phyloP scores from a whole-genome alignment of 139 green algal genomes.

The Parachlorella kessleri region DNA sequence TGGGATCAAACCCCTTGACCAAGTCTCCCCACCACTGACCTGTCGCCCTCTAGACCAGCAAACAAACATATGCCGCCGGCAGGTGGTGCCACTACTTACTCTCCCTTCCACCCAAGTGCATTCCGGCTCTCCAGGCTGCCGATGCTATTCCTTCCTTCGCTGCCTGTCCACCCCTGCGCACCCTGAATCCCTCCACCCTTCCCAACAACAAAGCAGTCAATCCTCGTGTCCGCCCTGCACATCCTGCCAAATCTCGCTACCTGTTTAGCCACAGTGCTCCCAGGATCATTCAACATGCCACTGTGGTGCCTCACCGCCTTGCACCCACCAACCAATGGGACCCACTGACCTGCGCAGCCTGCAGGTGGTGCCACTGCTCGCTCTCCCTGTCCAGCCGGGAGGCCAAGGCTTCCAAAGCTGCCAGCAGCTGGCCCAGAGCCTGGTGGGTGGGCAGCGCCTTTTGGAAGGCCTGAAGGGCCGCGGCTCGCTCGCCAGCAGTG shows the following conservation, averaged over 20 bases:
- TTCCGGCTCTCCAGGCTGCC: too few species aligned
- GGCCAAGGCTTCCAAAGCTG: conserved; percentile 16
- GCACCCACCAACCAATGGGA: conserved; percentile 1
- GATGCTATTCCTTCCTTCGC: too few species aligned
- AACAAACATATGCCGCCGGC: too few species aligned
- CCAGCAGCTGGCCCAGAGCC: conserved; percentile 36
- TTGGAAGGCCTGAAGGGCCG: conserved; percentile 23
- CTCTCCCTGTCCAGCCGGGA: conserved; percentile 14
- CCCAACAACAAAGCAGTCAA: neutral
- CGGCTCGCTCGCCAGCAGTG: conserved; percentile 31
- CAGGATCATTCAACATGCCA: neutral
- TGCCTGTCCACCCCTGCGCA: too few species aligned
- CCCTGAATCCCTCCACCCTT: neutral
- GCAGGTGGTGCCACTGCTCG: conserved; percentile 11
- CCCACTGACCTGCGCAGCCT: neutral
- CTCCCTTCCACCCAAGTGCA: too few species aligned
- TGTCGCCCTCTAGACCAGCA: too few species aligned
- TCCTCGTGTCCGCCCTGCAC: too few species aligned
- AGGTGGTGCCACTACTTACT: too few species aligned
- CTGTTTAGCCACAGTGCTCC: neutral
- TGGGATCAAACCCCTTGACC: too few species aligned
- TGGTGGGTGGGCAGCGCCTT: conserved; percentile 43
- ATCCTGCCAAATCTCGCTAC: neutral
- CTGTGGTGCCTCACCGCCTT: neutral
- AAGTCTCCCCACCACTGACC: too few species aligned